phyloP scores from a whole-genome alignment of 192 early-diverging fungal genomes.

The Cladochytrium replicatum region DNA sequence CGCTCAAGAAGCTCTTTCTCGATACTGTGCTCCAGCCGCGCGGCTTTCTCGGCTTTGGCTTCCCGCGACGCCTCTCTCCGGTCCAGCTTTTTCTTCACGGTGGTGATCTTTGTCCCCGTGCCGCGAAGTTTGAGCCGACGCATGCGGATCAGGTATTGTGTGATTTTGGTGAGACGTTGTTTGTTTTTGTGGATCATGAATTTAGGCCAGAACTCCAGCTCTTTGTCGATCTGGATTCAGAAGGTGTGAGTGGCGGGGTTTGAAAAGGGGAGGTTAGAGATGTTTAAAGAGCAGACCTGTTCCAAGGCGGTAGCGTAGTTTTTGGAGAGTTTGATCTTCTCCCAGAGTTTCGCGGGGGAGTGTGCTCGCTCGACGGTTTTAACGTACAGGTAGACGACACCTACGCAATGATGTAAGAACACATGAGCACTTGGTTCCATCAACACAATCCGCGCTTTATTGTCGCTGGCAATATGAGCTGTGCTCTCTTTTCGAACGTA shows the following conservation, averaged over 20 bases:
- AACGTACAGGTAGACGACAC: constrained; percentile 80
- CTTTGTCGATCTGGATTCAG: constrained; percentile 72
- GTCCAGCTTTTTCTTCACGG: constrained; percentile 92
- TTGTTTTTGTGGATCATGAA: constrained; percentile 93
- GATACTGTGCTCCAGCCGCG: constrained; percentile 80
- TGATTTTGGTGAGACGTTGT: constrained; percentile 91
- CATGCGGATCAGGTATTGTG: constrained; percentile 92
- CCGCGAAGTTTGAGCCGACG: no score
- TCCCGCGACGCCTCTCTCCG: constrained; percentile 76
- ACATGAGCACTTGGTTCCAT: no score
- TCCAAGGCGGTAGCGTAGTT: constrained; percentile 82
- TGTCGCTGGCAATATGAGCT: no score
- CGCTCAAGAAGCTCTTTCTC: constrained; percentile 93
- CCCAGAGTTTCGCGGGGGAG: constrained; percentile 89
- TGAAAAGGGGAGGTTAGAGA: no score
- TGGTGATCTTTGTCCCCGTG: constrained; percentile 75
- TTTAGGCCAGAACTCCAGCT: constrained; percentile 84
- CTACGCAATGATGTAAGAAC: no score
- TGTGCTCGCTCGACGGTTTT: constrained; percentile 95
- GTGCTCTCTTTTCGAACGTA: constrained; percentile 4
- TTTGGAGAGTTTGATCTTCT: constrained; percentile 75
- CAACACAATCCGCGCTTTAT: no score
- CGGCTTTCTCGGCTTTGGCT: constrained; percentile 82
- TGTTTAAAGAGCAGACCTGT: constrained; percentile 30
- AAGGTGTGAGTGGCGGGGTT: background rate